Conservation (phyloP, 1,139 yeast genomes). For the Saccharomyces hybrid region DNA sequence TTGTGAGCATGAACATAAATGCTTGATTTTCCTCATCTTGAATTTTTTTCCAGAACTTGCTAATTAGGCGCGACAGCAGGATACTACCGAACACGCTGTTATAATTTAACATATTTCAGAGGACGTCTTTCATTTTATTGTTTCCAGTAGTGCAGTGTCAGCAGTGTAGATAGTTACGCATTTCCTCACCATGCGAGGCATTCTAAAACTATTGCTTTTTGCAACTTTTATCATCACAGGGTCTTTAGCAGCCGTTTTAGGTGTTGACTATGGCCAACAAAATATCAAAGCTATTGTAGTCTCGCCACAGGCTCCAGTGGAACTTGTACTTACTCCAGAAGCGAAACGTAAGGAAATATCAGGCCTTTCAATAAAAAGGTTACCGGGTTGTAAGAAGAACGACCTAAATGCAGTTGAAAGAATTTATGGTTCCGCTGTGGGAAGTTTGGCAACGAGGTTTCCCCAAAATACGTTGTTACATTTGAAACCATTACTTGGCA, state of each 20-base stretch:
- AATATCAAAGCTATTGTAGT: constrained; percentile 80
- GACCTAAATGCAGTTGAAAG: constrained; percentile 50
- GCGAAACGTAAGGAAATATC: constrained; percentile 84
- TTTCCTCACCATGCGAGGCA: background rate
- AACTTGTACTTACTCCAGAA: constrained; percentile 79
- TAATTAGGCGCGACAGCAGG: background rate
- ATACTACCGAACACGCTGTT: background rate
- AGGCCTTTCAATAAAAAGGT: constrained; percentile 59
- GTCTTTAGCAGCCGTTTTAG: constrained; percentile 57
- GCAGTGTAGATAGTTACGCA: background rate
- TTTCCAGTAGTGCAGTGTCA: background rate
- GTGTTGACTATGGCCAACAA: constrained; percentile 86
- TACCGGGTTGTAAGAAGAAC: constrained; percentile 23
- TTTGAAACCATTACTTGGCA: constrained; percentile 67
- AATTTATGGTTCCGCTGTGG: constrained; percentile 70
- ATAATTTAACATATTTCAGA: background rate
- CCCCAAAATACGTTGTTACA: constrained; percentile 66
- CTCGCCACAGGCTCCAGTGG: constrained; percentile 87
- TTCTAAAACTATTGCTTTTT: background rate
- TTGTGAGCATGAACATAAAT: background rate
- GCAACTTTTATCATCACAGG: constrained; percentile 6
- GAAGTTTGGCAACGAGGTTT: constrained; percentile 60
- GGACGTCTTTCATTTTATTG: background rate
- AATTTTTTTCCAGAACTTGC: background rate
- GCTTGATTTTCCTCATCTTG: background rate